A percentile compares a stretch with the other conserved stretches of the same genome.
phyloP scores from a whole-genome alignment of 164 flowering plant genomes.

The Annona cherimola region DNA sequence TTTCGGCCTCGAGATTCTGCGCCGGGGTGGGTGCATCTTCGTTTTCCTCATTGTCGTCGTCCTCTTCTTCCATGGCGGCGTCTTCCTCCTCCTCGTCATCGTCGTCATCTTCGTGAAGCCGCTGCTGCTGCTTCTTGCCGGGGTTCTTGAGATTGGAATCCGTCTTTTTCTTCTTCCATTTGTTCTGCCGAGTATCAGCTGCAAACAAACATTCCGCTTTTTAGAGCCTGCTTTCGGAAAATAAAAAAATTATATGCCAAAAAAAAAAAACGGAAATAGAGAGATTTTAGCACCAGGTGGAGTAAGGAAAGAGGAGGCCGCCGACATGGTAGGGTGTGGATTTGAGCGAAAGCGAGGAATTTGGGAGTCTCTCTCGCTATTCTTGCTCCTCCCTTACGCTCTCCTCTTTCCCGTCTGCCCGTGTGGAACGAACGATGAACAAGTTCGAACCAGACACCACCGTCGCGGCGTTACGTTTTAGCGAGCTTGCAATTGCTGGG shows the following conservation, averaged over 20 bases:
- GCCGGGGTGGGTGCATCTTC: slow-evolving; percentile 1
- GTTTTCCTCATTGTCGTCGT: not conserved
- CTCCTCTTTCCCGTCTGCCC: not conserved
- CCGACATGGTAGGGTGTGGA: slow-evolving; percentile 5
- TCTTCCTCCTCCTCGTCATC: slow-evolving; percentile 8
- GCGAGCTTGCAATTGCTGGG: not conserved
- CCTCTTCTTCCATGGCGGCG: slow-evolving; percentile 11
- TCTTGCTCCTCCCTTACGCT: not conserved
- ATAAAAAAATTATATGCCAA: too few relatives aligned
- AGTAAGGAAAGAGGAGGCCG: slow-evolving; percentile 8
- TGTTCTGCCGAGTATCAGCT: slow-evolving; percentile 8
- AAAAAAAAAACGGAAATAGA: not conserved
- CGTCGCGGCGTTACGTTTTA: not conserved
- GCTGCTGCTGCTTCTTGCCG: not conserved
- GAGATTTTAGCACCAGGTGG: not conserved
- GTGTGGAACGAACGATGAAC: too few relatives aligned
- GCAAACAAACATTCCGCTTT: not conserved
- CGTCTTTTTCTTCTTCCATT: slow-evolving; percentile 16
- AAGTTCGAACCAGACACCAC: not conserved
- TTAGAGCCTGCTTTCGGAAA: not conserved
- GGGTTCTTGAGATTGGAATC: slow-evolving; percentile 7
- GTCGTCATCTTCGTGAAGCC: slow-evolving; percentile 8
- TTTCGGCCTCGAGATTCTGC: slow-evolving; percentile 28
- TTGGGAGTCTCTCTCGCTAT: not conserved
- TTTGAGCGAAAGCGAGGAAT: slow-evolving; percentile 1